Evolutionary conservation across 2,329 filamentous ascomycete genomes (phyloP).

Genomic region (Arthrobotrys megalospora): DNA sequence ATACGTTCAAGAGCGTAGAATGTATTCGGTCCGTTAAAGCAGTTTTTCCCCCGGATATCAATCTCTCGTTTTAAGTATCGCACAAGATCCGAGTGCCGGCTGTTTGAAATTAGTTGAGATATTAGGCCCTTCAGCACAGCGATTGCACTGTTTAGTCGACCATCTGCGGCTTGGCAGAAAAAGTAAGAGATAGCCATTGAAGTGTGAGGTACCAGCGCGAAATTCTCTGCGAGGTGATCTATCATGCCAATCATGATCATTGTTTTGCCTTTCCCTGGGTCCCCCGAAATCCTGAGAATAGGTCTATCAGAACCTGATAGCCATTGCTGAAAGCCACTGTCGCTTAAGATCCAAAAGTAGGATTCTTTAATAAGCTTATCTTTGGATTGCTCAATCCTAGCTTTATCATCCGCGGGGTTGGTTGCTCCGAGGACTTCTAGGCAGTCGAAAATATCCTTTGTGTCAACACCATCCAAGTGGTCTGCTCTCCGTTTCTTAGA

Average conservation of each 20-base stretch:
- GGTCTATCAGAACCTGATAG: not conserved
- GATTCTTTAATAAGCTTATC: slow-evolving; percentile 17
- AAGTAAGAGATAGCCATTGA: slow-evolving; percentile 20
- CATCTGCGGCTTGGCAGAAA: slow-evolving; percentile 30
- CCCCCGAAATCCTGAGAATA: slow-evolving; percentile 10
- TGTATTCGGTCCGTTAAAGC: not conserved
- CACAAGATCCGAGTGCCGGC: not conserved
- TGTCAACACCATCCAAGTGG: not conserved
- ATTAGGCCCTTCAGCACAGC: slow-evolving; percentile 15
- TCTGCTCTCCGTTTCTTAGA: not conserved
- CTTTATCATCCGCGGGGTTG: slow-evolving; percentile 12
- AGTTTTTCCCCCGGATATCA: not conserved
- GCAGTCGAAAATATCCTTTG: slow-evolving; percentile 17
- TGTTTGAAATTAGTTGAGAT: slow-evolving; percentile 5
- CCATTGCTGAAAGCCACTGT: slow-evolving; percentile 7
- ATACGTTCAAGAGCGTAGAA: not conserved
- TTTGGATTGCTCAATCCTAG: slow-evolving; percentile 26
- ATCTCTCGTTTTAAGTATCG: slow-evolving; percentile 6
- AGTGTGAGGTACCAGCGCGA: not conserved
- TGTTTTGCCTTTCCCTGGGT: slow-evolving; percentile 40
- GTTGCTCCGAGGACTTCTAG: slow-evolving; percentile 7
- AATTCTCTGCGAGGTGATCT: not conserved
- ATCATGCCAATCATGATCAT: slow-evolving; percentile 30
- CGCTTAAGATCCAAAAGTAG: slow-evolving; percentile 13
- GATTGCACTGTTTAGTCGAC: slow-evolving; percentile 3